Percentiles rank a stretch among this genome's conserved stretches.
These are phyloP conservation scores for Leccinum olivaceopallidum DNA, from an alignment of 768 basidiomycete genomes.

Conservation along the genomic window DNA sequence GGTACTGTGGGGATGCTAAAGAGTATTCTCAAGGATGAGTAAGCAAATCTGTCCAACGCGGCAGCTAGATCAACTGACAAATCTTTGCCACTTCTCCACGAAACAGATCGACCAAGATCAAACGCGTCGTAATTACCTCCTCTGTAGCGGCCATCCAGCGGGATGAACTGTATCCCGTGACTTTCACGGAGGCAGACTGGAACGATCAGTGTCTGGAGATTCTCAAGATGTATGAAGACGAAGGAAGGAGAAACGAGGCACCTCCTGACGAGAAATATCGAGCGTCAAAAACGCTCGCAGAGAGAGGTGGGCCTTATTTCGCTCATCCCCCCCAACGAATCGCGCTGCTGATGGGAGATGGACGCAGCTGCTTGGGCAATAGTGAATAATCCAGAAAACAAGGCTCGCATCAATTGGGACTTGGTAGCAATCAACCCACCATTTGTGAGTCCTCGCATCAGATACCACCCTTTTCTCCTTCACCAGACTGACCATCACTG, in stretches of 20 bases:
- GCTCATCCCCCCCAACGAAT: neutral
- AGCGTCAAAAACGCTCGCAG: slow-evolving; percentile 66
- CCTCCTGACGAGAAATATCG: slow-evolving; percentile 43
- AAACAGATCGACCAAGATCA: slow-evolving; percentile 43
- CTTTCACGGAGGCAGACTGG: slow-evolving; percentile 41
- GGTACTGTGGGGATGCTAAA: slow-evolving; percentile 67
- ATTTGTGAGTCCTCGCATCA: slow-evolving; percentile 24
- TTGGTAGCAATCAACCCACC: slow-evolving; percentile 43
- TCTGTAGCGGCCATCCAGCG: slow-evolving; percentile 53
- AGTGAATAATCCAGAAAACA: slow-evolving; percentile 31
- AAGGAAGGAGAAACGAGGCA: slow-evolving; percentile 45
- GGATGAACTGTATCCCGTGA: slow-evolving; percentile 22
- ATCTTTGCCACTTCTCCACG: neutral
- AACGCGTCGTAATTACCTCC: slow-evolving; percentile 70
- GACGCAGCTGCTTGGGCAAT: slow-evolving; percentile 50
- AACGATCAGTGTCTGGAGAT: slow-evolving; percentile 46
- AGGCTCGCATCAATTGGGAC: slow-evolving; percentile 37
- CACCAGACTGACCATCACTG: neutral
- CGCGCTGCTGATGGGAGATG: neutral
- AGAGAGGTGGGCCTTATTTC: slow-evolving; percentile 42
- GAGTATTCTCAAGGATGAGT: slow-evolving; percentile 57
- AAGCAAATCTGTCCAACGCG: slow-evolving; percentile 3
- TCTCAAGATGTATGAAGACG: slow-evolving; percentile 44
- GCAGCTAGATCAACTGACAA: neutral
- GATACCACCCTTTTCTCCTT: no score